These are phyloP conservation scores for Eutrema japonicum DNA, from an alignment of 345 rosid species.

Conservation along the genomic window DNA sequence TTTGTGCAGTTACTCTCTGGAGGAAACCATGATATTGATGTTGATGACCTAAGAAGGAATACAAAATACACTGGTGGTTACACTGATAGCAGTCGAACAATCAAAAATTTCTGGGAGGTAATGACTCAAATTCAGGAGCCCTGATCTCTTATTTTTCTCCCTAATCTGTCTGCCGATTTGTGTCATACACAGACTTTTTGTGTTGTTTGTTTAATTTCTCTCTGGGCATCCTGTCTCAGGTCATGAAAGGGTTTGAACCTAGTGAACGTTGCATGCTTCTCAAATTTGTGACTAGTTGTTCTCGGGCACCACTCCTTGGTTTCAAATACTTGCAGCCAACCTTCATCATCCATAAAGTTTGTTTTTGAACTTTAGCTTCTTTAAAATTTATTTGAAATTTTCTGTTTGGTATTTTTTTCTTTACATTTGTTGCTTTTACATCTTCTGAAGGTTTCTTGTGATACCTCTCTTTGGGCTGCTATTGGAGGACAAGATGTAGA, in stretches of 20 bases:
- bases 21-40: constrained; percentile 88
- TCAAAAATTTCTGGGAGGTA: constrained; percentile 99
- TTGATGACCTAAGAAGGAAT: constrained; percentile 77
- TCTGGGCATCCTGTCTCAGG: constrained; percentile 55
- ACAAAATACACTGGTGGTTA: constrained; percentile 94
- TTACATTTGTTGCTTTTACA: constrained; percentile 8
- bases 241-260: constrained; percentile 81
- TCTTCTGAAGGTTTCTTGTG: constrained; percentile 73
- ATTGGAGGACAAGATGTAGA: constrained; percentile 97
- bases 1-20: constrained; percentile 87
- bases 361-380: constrained; percentile 30
- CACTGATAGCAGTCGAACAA: constrained; percentile 78
- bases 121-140: constrained; percentile 14
- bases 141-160: constrained; percentile 22
- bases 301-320: constrained; percentile 92
- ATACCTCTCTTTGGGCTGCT: constrained; percentile 88
- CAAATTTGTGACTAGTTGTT: constrained; percentile 97
- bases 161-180: neutral
- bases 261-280: constrained; percentile 90
- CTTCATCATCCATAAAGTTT: constrained; percentile 90
- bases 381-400: neutral
- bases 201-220: constrained; percentile 2
- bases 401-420: neutral
- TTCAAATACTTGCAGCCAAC: constrained; percentile 94
- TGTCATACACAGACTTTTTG: neutral